phyloP scores from a whole-genome alignment of 2,329 filamentous ascomycete species.

The Colletotrichum spaethianum region DNA sequence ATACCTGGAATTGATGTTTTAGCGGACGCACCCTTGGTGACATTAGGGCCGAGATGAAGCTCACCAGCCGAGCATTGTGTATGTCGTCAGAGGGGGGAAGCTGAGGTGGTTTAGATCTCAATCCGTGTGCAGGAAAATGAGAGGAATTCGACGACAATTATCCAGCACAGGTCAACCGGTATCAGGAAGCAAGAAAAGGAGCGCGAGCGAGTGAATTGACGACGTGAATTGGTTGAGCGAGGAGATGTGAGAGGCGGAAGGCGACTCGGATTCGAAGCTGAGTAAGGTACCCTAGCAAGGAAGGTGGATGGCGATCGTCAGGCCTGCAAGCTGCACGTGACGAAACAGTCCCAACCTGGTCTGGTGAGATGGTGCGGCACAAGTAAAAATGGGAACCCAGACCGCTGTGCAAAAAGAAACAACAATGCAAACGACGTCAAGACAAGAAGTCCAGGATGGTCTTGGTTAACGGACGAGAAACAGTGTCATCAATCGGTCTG shows the following conservation, averaged over 20 bases:
- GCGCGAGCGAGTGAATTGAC: conserved; percentile 17
- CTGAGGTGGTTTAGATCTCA: neutral
- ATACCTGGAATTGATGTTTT: conserved; percentile 71
- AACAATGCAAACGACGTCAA: neutral
- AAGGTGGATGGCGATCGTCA: conserved; percentile 35
- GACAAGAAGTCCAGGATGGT: neutral
- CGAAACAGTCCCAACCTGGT: neutral
- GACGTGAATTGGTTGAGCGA: conserved; percentile 11
- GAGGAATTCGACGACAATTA: neutral
- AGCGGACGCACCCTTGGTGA: neutral
- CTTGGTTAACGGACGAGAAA: neutral
- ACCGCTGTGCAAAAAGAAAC: conserved; percentile 16
- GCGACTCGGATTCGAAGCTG: conserved; percentile 10
- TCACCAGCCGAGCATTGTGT: conserved; percentile 41
- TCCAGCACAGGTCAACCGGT: neutral
- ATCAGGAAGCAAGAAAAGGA: neutral
- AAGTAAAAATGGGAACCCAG: neutral
- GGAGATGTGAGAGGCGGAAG: conserved; percentile 1
- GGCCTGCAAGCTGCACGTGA: conserved; percentile 35
- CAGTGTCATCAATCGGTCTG: neutral
- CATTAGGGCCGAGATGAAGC: neutral
- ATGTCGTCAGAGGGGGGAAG: neutral
- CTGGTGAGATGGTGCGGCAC: neutral
- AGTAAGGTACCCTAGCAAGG: conserved; percentile 31
- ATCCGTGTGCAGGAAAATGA: neutral